Base-by-base conservation (phyloP, 2,329 filamentous ascomycete species). In the Cordyceps tenuipes region DNA sequence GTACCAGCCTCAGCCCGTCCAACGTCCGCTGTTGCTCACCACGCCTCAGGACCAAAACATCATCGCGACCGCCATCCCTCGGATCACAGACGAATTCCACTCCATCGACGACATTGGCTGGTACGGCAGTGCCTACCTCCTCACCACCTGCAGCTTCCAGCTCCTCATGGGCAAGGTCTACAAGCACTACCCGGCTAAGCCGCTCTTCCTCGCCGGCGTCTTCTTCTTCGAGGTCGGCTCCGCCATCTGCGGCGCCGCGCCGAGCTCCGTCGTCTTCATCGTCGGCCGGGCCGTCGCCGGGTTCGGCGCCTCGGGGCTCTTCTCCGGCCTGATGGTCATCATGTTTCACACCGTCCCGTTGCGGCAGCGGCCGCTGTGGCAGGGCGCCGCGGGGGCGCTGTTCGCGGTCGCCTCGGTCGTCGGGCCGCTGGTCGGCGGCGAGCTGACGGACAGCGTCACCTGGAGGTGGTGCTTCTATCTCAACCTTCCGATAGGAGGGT, bases 111-210 rank as follows among this genome's bases (percentile, higher is more conserved):
- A 79, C 57, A 72, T 79, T 26, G 76, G 75, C 47, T 79, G 77
- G 77, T 79, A 79, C 51, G 74, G 74, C 3, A 70, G 70, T 50
- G 71, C 72, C 4, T 74, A 75, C 61, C 64, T 74, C 52, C 71
- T 83, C 63, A 82, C 80, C 21, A 78, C 77, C 9, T 74, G 78
- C 9, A 76, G 77, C 29, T 79, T 76, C 19, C 77, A 80, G 64
- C 70, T 79, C 19, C 64, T 80, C 17, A 80, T 79, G 65, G 79
- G 79, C 26, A 71, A 77, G 56, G 71, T 81, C 43, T 82, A 79
- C 68, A 79, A 76, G 65, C 77, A 78, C 61, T 81, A 80, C 61
- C 73, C 77, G 53, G 74, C 76, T 62, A 80, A 80, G 46, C 57
- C 61, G 3, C 13, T 71, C 12, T 74, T 70, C 62, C 61, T 75